These are phyloP conservation scores for Torulaspora indica DNA, from an alignment of 805 yeast genomes.

Conservation along the genomic window DNA sequence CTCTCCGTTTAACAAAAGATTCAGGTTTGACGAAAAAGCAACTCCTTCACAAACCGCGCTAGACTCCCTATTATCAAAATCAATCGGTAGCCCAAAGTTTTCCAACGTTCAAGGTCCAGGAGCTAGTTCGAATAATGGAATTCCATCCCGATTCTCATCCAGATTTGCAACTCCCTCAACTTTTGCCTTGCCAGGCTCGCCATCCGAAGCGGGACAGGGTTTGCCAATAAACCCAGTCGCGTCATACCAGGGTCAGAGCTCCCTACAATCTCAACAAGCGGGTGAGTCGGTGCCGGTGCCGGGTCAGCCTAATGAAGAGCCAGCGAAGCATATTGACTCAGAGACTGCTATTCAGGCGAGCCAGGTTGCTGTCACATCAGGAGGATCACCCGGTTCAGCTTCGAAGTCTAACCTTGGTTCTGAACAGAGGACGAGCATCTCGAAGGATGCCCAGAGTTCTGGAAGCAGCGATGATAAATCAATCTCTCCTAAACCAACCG, in stretches of 20 bases:
- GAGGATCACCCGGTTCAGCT: constrained; percentile 1
- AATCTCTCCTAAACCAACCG: constrained; percentile 8
- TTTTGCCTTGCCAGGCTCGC: constrained; percentile 12
- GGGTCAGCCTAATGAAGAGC: neutral
- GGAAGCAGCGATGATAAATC: constrained; percentile 11
- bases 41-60: constrained; percentile 33
- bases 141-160: constrained; percentile 5
- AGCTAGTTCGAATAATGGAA: constrained; percentile 1
- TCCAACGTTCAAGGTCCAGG: constrained; percentile 8
- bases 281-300: neutral
- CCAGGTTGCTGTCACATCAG: constrained; percentile 1
- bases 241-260: neutral
- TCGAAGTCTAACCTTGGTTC: neutral
- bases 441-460: neutral
- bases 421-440: neutral
- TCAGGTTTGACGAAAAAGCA: constrained; percentile 26
- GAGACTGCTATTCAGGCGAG: neutral
- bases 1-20: constrained; percentile 23
- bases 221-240: constrained; percentile 6
- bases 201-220: constrained; percentile 7
- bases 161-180: constrained; percentile 15
- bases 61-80: constrained; percentile 30
- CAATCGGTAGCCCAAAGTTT: constrained; percentile 23
- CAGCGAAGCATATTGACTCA: neutral
- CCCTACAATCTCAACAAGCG: neutral